Percentiles rank a stretch among this genome's conserved stretches.
These are phyloP conservation scores for Aplosporella prunicola DNA, from an alignment of 2,329 filamentous ascomycete genomes.

Conservation along the genomic window DNA sequence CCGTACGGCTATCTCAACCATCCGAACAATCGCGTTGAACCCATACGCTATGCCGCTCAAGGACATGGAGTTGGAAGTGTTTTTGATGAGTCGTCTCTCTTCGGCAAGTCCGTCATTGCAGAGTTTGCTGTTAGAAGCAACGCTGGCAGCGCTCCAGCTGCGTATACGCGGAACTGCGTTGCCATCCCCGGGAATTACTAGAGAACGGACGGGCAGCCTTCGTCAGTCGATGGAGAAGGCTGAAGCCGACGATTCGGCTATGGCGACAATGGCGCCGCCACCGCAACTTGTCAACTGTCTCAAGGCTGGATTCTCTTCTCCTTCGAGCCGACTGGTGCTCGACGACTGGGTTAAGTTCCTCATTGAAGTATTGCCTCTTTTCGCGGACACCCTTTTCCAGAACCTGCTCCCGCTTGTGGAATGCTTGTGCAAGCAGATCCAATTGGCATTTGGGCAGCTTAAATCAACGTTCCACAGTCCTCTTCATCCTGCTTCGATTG, in stretches of 20 bases:
- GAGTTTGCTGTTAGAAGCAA: conserved; percentile 67
- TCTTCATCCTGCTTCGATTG: conserved; percentile 18
- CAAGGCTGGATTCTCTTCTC: conserved; percentile 67
- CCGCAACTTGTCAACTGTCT: conserved; percentile 75
- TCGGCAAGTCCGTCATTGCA: conserved; percentile 57
- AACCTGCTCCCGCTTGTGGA: conserved; percentile 84
- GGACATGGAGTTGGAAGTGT: conserved; percentile 58
- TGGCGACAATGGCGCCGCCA: conserved; percentile 43
- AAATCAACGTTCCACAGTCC: conserved; percentile 50
- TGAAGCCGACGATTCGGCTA: conserved; percentile 18
- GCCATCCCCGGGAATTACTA: not conserved
- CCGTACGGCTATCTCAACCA: conserved; percentile 57
- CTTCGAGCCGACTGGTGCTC: conserved; percentile 63
- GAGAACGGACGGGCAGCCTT: conserved; percentile 6
- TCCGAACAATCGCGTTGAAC: conserved; percentile 55
- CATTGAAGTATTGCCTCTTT: conserved; percentile 72
- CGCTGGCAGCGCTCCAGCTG: conserved; percentile 64
- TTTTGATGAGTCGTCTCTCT: conserved; percentile 59
- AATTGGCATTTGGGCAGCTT: conserved; percentile 60
- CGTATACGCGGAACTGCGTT: conserved; percentile 15
- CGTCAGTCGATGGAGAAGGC: conserved; percentile 33
- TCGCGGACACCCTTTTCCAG: conserved; percentile 77
- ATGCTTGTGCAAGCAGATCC: conserved; percentile 74
- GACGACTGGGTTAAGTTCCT: conserved; percentile 90
- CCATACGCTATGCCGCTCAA: conserved; percentile 51